These are phyloP conservation scores for Gnomoniopsis sp. DNA, from an alignment of 2,329 filamentous ascomycete species.

Conservation along the genomic window DNA sequence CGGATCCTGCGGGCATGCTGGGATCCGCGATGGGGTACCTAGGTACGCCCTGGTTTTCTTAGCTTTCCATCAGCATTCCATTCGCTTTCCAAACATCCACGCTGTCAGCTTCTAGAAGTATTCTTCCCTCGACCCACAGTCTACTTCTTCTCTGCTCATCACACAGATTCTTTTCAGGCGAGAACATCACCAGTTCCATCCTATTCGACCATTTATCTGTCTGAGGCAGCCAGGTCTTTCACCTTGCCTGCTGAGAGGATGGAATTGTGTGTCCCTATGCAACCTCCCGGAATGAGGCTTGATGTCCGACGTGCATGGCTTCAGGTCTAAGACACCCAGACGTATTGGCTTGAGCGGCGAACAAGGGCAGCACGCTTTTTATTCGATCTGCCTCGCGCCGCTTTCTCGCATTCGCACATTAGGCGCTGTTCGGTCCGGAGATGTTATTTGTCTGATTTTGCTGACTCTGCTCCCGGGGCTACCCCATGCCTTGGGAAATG, in stretches of 20 bases:
- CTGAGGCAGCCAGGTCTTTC: background rate
- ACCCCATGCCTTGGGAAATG: too few species aligned
- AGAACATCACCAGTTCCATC: background rate
- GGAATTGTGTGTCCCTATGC: background rate
- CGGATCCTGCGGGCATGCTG: too few species aligned
- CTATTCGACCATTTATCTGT: background rate
- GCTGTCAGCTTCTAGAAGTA: background rate
- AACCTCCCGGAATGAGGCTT: background rate
- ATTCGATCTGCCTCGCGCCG: background rate
- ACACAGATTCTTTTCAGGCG: background rate
- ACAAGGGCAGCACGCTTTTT: background rate
- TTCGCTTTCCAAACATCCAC: background rate
- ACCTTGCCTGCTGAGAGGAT: background rate
- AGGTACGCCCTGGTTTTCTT: background rate
- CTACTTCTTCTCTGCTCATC: background rate
- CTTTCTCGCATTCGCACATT: background rate
- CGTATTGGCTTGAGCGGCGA: background rate
- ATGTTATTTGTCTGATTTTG: background rate
- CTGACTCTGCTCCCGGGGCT: background rate
- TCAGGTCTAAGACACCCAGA: background rate
- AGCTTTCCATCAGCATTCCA: slow-evolving; percentile 4
- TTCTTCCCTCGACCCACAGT: background rate
- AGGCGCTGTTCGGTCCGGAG: background rate
- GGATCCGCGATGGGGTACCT: background rate
- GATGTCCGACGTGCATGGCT: background rate